Evolutionary conservation across 1,284 basidiomycete species (phyloP), one percentile per base, ranked within the genome.

Genomic region (Leccinum griseonigrum): DNA sequence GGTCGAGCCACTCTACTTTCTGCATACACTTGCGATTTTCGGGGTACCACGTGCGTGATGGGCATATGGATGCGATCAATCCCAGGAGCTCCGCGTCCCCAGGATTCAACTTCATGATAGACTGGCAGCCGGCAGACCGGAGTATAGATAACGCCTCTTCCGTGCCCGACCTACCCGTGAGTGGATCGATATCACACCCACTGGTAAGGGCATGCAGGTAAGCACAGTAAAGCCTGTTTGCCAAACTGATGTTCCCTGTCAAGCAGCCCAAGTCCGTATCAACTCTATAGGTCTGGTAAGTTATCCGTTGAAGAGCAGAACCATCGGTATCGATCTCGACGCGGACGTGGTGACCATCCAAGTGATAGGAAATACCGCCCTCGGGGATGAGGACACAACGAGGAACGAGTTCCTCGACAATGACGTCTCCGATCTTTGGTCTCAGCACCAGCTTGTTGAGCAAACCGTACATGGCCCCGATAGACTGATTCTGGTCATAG

Each of bases 191-290:
- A 8, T 79, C 66, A 28, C 74, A 75, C 1, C 71, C 67, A 54
- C 77, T 76, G 0, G 78, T 82, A 16, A 82, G 48, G 1, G 80
- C 79, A 26, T 84, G 83, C 16, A 85, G 71, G 50, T 81, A 80
- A 2, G 76, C 70, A 51, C 73, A 73, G 62, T 75, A 82, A 0
- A 81, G 66, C 29, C 73, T 73, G 65, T 73, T 76, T 4, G 69
- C 69, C 50, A 81, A 63, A n/a, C 70, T 76, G 34, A 60, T 67
- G n/a, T 71, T 73, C 8, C 77, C 75, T 1, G 69, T 69, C 4
- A 84, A 68, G 56, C 73, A 70, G 11, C 79, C 75, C 9, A 84
- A 69, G 18, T 75, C 71, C 0, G 61, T 64, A 61, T 84, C 75
- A 34, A 83, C 63, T 1, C 68, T 67, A 60, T 83, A 84, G 16